Conservation (phyloP, 306 rosid genomes). For the Benincasa hispida region DNA sequence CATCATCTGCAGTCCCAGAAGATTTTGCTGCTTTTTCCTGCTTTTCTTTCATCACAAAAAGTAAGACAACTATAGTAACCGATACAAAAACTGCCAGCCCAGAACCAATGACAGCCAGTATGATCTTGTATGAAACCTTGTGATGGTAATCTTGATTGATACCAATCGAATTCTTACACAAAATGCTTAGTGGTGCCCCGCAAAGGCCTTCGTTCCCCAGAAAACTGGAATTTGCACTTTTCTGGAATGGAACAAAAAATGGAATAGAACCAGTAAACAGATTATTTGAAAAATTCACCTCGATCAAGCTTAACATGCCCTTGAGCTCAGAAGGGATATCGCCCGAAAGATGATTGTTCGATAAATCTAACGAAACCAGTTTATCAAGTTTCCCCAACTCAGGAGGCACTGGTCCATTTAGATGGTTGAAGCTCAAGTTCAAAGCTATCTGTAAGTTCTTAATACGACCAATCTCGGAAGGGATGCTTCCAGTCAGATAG, state of each 20-base stretch:
- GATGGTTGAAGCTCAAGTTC: slow-evolving; percentile 88
- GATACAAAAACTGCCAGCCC: slow-evolving; percentile 79
- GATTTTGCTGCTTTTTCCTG: slow-evolving; percentile 75
- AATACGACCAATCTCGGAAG: slow-evolving; percentile 79
- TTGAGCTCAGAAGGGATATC: slow-evolving; percentile 62
- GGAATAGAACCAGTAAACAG: slow-evolving; percentile 72
- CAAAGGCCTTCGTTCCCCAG: slow-evolving; percentile 76
- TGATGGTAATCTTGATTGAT: slow-evolving; percentile 49
- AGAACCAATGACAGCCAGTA: slow-evolving; percentile 80
- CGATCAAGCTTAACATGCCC: slow-evolving; percentile 97
- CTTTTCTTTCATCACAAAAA: slow-evolving; percentile 82
- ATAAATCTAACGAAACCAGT: slow-evolving; percentile 85
- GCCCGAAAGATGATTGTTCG: slow-evolving; percentile 75
- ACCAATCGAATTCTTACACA: slow-evolving; percentile 40
- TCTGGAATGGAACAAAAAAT: slow-evolving; percentile 75
- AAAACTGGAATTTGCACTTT: slow-evolving; percentile 77
- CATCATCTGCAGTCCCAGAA: slow-evolving; percentile 50
- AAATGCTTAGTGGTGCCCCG: slow-evolving; percentile 70
- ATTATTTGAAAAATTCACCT: slow-evolving; percentile 92
- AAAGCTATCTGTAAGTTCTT: slow-evolving; percentile 94
- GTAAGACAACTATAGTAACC: slow-evolving; percentile 71
- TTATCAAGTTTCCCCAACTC: slow-evolving; percentile 91
- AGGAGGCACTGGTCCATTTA: slow-evolving; percentile 60
- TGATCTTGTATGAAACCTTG: slow-evolving; percentile 79
- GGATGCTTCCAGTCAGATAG: slow-evolving; percentile 62